Percentiles rank a stretch among this genome's conserved stretches.
These are phyloP conservation scores for Neoconidiobolus thromboides DNA, from an alignment of 371 early-diverging fungal species.

Conservation along the genomic window DNA sequence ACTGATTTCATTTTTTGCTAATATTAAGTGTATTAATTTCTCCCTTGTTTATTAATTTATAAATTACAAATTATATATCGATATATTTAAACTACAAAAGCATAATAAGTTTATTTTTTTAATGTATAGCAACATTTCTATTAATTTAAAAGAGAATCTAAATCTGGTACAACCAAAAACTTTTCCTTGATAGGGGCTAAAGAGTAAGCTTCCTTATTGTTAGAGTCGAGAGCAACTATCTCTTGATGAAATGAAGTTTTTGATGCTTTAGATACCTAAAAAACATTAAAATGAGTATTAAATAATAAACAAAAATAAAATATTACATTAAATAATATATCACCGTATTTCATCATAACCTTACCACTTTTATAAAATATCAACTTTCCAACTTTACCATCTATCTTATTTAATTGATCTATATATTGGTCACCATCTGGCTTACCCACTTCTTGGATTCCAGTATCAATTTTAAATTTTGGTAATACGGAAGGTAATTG, in stretches of 20 bases:
- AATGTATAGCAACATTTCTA: too few relatives aligned
- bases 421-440: neutral
- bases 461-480: neutral
- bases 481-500: neutral
- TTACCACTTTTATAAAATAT: neutral
- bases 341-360: neutral
- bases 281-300: neutral
- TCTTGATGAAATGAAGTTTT: neutral
- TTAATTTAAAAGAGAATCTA: neutral
- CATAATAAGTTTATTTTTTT: too few relatives aligned
- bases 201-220: neutral
- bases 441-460: neutral
- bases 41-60: too few relatives aligned
- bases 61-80: too few relatives aligned
- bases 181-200: neutral
- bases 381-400: neutral
- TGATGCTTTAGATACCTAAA: neutral
- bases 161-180: neutral
- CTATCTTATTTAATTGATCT: neutral
- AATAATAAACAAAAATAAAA: neutral
- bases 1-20: too few relatives aligned
- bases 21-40: too few relatives aligned
- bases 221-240: neutral
- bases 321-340: neutral
- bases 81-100: too few relatives aligned